phyloP scores from a whole-genome alignment of 2,329 filamentous ascomycete genomes.

The Sporothrix brasiliensis region DNA sequence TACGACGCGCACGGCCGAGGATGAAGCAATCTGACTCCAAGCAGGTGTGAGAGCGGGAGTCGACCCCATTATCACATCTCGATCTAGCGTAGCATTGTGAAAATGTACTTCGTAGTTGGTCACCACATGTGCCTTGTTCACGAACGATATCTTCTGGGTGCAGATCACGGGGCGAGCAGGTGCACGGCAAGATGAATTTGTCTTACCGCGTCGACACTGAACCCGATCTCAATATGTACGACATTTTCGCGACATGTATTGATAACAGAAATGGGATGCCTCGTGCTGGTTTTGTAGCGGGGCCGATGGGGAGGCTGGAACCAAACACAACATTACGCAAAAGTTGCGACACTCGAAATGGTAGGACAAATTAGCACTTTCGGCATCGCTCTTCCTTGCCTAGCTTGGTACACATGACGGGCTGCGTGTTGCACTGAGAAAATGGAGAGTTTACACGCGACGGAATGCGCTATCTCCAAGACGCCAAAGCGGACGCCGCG shows the following conservation, averaged over 20 bases:
- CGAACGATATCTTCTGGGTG: too few relatives aligned
- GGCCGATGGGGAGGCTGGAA: conserved; percentile 3
- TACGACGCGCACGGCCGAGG: not conserved
- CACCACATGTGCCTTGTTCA: too few relatives aligned
- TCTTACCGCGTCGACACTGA: too few relatives aligned
- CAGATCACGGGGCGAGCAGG: too few relatives aligned
- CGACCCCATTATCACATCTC: not conserved
- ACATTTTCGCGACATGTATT: too few relatives aligned
- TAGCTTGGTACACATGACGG: conserved; percentile 22
- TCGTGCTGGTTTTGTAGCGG: not conserved
- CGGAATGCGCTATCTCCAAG: conserved; percentile 14
- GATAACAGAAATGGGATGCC: not conserved
- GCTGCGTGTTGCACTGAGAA: conserved; percentile 13
- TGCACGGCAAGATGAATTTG: too few relatives aligned
- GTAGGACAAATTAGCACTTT: conserved; percentile 1
- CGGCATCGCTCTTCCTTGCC: not conserved
- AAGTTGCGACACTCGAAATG: not conserved
- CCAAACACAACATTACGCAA: not conserved
- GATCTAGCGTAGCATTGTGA: conserved; percentile 16
- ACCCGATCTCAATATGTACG: too few relatives aligned
- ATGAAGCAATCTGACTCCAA: not conserved
- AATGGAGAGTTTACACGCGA: not conserved
- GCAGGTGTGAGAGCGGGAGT: not conserved
- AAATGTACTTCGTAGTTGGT: not conserved
- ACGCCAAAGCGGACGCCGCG: not conserved